Base-by-base conservation (phyloP, 371 early-diverging fungal species). In the Actinomortierella ambigua region DNA sequence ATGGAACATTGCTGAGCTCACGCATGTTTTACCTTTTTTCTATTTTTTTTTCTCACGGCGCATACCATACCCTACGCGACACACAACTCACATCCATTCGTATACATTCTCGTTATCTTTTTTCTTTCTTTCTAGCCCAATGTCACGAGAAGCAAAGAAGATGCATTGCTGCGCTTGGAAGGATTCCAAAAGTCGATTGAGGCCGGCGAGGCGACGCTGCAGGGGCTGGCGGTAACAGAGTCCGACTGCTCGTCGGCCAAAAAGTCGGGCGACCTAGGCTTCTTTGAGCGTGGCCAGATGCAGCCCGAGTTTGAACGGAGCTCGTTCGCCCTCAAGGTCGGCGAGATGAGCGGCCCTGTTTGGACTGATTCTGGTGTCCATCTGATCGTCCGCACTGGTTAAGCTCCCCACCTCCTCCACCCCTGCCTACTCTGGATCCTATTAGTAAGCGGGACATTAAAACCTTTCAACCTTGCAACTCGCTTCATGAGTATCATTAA, bases 281-380 rank as follows among this genome's bases (percentile, higher is more conserved):
- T 79, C 48, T 96, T 98, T 81, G 90, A 88, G 47, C 80, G 81
- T 6, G 93, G 93, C 23, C 85, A 90, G 65, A 91, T 93, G 92
- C 90, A 93, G 68, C 85, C 88, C 22, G 83, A 92, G 20, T 98
- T 97, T 79, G 97, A 98, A 64, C 83, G 91, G 13, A 95, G 95
- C 2, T 88, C 96, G n/a, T 92, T 90, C 82, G 90, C 84, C 0
- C 83, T 98, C 8, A 59, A 89, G 76, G 91, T 94, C 3, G 96
- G 95, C 4, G 88, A 95, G 76, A 78, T 97, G 57, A 90, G 90
- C 65, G 81, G 80, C 47, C 93, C 92, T 15, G 87, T 98, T 17
- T 89, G 88, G 81, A 89, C 94, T n/a, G 96, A 95, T 59, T 92
- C 93, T 61, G 98, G 98, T 50, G 88, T 95, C 27, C 98, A 98